These are phyloP conservation scores for Tylopilus orsonianus DNA, from an alignment of 1,284 basidiomycete species.

Conservation along the genomic window DNA sequence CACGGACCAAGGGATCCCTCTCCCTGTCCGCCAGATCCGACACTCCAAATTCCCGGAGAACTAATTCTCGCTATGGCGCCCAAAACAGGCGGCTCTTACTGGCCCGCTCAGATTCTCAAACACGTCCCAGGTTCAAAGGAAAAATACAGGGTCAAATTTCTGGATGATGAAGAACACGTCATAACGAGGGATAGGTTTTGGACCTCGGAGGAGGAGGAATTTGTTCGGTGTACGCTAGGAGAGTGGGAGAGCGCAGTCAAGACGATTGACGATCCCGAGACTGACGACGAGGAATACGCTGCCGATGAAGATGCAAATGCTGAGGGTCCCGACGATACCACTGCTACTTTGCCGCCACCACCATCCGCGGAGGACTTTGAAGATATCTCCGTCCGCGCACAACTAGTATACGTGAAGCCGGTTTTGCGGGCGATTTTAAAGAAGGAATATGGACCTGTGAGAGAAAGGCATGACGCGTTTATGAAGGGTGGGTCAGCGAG, in stretches of 20 bases:
- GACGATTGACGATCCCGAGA: constrained; percentile 48
- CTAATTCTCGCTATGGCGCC: constrained; percentile 53
- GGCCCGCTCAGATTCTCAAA: constrained; percentile 62
- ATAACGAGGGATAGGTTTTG: constrained; percentile 55
- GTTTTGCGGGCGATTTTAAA: constrained; percentile 58
- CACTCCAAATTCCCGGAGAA: constrained; percentile 64
- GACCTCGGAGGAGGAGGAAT: constrained; percentile 53
- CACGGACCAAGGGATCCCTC: constrained; percentile 27
- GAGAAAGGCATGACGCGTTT: constrained; percentile 48
- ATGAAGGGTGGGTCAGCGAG: constrained; percentile 56
- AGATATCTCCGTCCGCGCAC: constrained; percentile 49
- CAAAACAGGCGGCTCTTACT: constrained; percentile 43
- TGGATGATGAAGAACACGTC: constrained; percentile 46
- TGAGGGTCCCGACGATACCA: constrained; percentile 27
- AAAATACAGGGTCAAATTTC: constrained; percentile 53
- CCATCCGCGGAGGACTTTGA: constrained; percentile 43
- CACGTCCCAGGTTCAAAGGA: constrained; percentile 42
- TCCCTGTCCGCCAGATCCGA: constrained; percentile 45
- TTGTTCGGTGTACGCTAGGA: constrained; percentile 60
- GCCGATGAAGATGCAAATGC: constrained; percentile 22
- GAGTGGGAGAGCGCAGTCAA: constrained; percentile 46
- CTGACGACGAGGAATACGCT: constrained; percentile 46
- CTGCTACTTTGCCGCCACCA: constrained; percentile 38
- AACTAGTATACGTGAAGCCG: constrained; percentile 64
- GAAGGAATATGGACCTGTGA: constrained; percentile 53